These are phyloP conservation scores for Metroxylon sagu DNA, from an alignment of 176 grass and related monocot species.

Conservation along the genomic window DNA sequence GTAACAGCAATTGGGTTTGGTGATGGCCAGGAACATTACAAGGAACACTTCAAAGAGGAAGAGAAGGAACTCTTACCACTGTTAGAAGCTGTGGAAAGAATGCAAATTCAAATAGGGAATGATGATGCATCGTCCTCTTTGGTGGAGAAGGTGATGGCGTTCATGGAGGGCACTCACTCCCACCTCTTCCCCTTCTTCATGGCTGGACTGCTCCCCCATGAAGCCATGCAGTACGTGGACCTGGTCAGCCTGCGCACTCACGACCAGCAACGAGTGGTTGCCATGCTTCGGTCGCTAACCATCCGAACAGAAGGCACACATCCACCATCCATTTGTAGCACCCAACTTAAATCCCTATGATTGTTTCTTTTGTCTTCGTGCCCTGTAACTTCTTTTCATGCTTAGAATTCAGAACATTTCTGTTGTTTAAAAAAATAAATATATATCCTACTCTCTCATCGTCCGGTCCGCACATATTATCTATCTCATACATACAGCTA, in stretches of 20 bases:
- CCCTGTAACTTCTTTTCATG: no score
- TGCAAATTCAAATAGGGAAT: slow-evolving; percentile 48
- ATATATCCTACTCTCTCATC: no score
- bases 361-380: neutral
- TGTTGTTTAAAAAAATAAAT: no score
- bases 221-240: slow-evolving; percentile 80
- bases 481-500: no score
- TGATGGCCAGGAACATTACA: slow-evolving; percentile 62
- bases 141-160: slow-evolving; percentile 37
- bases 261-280: slow-evolving; percentile 41
- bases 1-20: no score
- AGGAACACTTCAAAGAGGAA: slow-evolving; percentile 85
- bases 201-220: slow-evolving; percentile 75
- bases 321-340: slow-evolving; percentile 9
- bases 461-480: no score
- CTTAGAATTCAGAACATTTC: no score
- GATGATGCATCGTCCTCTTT: slow-evolving; percentile 45
- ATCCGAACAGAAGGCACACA: slow-evolving; percentile 42
- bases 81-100: slow-evolving; percentile 47
- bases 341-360: neutral
- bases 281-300: slow-evolving; percentile 58
- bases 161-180: slow-evolving; percentile 79
- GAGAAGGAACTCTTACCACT: slow-evolving; percentile 69
- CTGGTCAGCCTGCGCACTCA: slow-evolving; percentile 47
- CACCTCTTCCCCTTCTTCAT: slow-evolving; percentile 89